These are phyloP conservation scores for Stromatinia cepivora DNA, from an alignment of 2,329 filamentous ascomycete species.

Conservation along the genomic window DNA sequence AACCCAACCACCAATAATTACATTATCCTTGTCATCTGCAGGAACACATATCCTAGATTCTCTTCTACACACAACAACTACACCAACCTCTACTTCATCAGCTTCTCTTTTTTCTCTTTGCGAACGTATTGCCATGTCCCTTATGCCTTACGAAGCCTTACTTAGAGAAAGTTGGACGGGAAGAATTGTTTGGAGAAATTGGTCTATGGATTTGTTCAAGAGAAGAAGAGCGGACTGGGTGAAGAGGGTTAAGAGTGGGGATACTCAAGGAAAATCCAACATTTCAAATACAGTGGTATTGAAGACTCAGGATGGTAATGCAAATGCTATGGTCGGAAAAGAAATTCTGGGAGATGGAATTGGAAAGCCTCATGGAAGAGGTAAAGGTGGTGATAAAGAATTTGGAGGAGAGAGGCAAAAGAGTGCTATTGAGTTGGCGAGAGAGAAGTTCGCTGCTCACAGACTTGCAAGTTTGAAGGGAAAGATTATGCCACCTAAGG, in stretches of 20 bases:
- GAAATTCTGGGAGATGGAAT: slow-evolving; percentile 9
- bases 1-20: slow-evolving; percentile 27
- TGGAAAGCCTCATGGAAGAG: slow-evolving; percentile 19
- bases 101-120: slow-evolving; percentile 60
- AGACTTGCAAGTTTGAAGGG: slow-evolving; percentile 29
- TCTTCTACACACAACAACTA: slow-evolving; percentile 50
- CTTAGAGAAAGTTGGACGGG: slow-evolving; percentile 66
- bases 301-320: slow-evolving; percentile 19
- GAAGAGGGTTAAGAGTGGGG: slow-evolving; percentile 46
- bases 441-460: slow-evolving; percentile 38
- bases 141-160: slow-evolving; percentile 57
- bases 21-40: slow-evolving; percentile 54
- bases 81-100: slow-evolving; percentile 26
- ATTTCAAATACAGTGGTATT: slow-evolving; percentile 2
- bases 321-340: slow-evolving; percentile 13
- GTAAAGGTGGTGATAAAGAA: slow-evolving; percentile 24
- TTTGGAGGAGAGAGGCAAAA: slow-evolving; percentile 29
- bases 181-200: slow-evolving; percentile 70
- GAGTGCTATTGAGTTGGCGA: slow-evolving; percentile 38
- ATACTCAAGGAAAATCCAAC: slow-evolving; percentile 5
- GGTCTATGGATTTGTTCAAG: slow-evolving; percentile 72
- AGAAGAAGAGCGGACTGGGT: slow-evolving; percentile 64
- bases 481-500: slow-evolving; percentile 23
- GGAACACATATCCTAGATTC: slow-evolving; percentile 69
- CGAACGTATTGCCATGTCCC: slow-evolving; percentile 64